Conservation (phyloP, 2,329 filamentous ascomycete species). For the Calonectria naviculata region DNA sequence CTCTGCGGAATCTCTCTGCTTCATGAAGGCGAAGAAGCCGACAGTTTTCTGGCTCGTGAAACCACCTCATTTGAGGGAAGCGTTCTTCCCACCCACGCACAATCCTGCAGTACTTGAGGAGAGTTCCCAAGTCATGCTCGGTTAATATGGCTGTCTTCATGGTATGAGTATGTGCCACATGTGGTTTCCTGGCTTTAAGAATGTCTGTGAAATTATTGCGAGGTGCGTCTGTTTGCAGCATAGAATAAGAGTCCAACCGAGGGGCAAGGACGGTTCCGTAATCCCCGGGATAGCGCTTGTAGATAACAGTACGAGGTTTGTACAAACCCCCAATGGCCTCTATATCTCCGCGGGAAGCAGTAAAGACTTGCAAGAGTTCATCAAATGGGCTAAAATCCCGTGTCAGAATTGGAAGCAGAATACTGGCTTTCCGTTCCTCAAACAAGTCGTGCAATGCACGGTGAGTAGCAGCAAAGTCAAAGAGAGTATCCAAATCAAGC, state of each 20-base stretch:
- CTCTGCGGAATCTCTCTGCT: conserved; percentile 58
- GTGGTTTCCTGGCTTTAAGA: conserved; percentile 33
- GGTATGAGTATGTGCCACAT: not conserved
- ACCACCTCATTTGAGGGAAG: conserved; percentile 59
- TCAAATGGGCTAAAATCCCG: conserved; percentile 57
- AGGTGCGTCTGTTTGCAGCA: not conserved
- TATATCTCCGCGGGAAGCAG: conserved; percentile 52
- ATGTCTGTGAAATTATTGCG: conserved; percentile 35
- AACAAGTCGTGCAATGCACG: conserved; percentile 55
- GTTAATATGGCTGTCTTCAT: conserved; percentile 44
- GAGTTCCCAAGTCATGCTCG: conserved; percentile 44
- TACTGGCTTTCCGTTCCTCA: conserved; percentile 49
- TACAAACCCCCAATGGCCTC: conserved; percentile 46
- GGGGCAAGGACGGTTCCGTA: conserved; percentile 40
- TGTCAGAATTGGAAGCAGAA: conserved; percentile 56
- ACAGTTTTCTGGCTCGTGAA: conserved; percentile 56
- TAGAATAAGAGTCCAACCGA: conserved; percentile 17
- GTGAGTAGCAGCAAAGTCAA: conserved; percentile 51
- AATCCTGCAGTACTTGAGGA: conserved; percentile 50
- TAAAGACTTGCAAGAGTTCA: conserved; percentile 59
- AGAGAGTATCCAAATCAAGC: conserved; percentile 55
- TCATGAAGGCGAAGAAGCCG: conserved; percentile 57
- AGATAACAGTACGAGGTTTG: conserved; percentile 51
- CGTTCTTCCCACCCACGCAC: conserved; percentile 52
- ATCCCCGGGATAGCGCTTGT: conserved; percentile 50